Evolutionary conservation across 768 basidiomycete genomes (phyloP).

Genomic region (Amylocystis lapponica): DNA sequence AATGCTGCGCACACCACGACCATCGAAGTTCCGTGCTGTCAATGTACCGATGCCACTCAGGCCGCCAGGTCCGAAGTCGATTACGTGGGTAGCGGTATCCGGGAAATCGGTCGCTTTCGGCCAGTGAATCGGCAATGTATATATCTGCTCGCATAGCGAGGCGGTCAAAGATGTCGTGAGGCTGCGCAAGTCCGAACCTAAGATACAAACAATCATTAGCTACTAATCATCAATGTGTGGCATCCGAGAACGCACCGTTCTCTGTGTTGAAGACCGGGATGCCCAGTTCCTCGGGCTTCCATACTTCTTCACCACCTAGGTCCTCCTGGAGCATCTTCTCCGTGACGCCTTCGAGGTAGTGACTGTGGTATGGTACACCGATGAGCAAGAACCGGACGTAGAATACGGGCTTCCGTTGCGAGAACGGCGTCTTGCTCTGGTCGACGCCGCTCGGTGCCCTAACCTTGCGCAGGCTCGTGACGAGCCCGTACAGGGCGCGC

Average conservation of each 20-base stretch:
- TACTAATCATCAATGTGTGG: slow-evolving; percentile 2
- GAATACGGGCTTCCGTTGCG: slow-evolving; percentile 92
- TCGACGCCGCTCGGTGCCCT: slow-evolving; percentile 83
- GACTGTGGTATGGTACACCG: slow-evolving; percentile 93
- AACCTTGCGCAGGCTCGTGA: slow-evolving; percentile 84
- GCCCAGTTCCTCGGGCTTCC: slow-evolving; percentile 59
- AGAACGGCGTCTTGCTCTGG: slow-evolving; percentile 91
- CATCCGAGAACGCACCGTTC: slow-evolving; percentile 71
- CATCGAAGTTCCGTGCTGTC: slow-evolving; percentile 86
- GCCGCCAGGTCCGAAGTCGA: slow-evolving; percentile 97
- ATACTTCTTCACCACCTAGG: slow-evolving; percentile 72
- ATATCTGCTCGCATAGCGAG: slow-evolving; percentile 91
- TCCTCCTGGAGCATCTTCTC: slow-evolving; percentile 75
- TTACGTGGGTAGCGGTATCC: slow-evolving; percentile 82
- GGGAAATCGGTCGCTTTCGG: slow-evolving; percentile 85
- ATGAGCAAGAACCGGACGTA: slow-evolving; percentile 92
- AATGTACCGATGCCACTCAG: slow-evolving; percentile 89
- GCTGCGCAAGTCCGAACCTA: slow-evolving; percentile 84
- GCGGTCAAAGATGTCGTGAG: slow-evolving; percentile 70
- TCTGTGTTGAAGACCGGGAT: slow-evolving; percentile 93
- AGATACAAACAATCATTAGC: slow-evolving; percentile 15
- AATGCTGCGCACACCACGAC: slow-evolving; percentile 87
- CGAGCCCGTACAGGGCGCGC: slow-evolving; percentile 89
- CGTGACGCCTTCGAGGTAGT: slow-evolving; percentile 69
- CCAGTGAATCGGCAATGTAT: slow-evolving; percentile 92